Conservation (phyloP, 2,329 filamentous ascomycete species). For the Trichoderma atrobrunneum region DNA sequence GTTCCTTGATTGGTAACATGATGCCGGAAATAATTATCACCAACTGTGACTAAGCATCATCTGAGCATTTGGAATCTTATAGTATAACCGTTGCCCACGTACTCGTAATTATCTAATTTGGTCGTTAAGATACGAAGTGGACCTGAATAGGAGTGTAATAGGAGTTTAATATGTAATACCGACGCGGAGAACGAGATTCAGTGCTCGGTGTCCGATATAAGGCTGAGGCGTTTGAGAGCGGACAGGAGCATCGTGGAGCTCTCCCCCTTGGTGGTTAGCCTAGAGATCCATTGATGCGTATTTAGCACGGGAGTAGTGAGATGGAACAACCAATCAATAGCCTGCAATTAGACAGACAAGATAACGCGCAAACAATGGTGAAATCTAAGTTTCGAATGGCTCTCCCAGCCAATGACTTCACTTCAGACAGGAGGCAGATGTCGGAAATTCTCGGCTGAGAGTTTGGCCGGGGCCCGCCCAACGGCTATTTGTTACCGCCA, state of each 20-base stretch:
- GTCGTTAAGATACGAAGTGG: neutral
- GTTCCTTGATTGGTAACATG: neutral
- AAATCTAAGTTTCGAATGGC: neutral
- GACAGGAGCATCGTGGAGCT: neutral
- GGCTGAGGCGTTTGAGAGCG: neutral
- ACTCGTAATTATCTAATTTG: neutral
- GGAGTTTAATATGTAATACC: neutral
- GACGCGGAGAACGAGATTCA: neutral
- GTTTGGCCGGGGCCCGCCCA: neutral
- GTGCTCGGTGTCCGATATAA: conserved; percentile 6
- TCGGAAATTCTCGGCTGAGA: conserved; percentile 9
- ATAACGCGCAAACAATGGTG: neutral
- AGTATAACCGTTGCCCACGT: neutral
- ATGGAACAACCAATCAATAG: neutral
- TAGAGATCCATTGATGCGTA: neutral
- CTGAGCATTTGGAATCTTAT: neutral
- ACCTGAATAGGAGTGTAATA: neutral
- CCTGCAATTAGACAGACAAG: neutral
- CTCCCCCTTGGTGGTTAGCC: neutral
- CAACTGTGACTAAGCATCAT: neutral
- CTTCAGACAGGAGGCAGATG: neutral
- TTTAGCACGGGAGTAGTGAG: neutral
- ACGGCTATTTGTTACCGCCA: conserved; percentile 2
- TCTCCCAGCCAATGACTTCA: neutral
- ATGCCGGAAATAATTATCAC: neutral